Base-by-base conservation (phyloP, 768 basidiomycete species). In the Leccinum uliginosum region DNA sequence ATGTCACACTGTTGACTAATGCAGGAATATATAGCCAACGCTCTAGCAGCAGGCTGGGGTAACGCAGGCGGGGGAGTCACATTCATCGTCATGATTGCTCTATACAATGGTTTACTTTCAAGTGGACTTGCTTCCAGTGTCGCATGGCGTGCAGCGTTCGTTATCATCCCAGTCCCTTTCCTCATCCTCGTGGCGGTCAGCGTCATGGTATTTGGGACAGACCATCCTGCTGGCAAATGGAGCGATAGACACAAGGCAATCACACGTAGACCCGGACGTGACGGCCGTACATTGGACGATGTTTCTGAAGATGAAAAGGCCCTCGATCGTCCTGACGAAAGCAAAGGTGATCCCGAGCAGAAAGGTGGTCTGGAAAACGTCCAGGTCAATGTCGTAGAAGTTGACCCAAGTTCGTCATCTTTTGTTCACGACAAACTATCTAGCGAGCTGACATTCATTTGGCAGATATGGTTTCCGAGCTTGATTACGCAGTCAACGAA, bases 111-210 rank as follows among this genome's bases (percentile, higher is more conserved):
- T 7, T 64, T 81, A 12, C 55, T 69, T 19, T 59, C 64, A 1
- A 64, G 71, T 24, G 77, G 77, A 1, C 69, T 82, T 27, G 59
- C 68, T 0, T 49, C 73, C 11, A 74, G 78, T 56, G 57, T 72
- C 0, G 79, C 83, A 5, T 85, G 84, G 84, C 69, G 84, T 48
- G 78, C 73, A 5, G 69, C 82, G 1, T 85, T 84, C 60, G 82
- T 71, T 3, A 71, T 81, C 40, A 78, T 84, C n/a, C 83, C 83
- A 3, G 79, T 80, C 0, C 83, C 83, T 1, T 67, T 79, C 34
- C 71, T 85, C 3, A 66, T 83, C 51, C 45, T 71, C 21, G 73
- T 76, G 9, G 81, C 82, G 6, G 51, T 59, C 3, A 45, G 76
- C 10, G 73, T 67, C 19, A 57, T 84, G 19, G 51, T 78, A 14